Percentiles rank a stretch among this genome's conserved stretches.
phyloP scores from a whole-genome alignment of 805 yeast genomes.

The Cyberlindnera galapagoensis region DNA sequence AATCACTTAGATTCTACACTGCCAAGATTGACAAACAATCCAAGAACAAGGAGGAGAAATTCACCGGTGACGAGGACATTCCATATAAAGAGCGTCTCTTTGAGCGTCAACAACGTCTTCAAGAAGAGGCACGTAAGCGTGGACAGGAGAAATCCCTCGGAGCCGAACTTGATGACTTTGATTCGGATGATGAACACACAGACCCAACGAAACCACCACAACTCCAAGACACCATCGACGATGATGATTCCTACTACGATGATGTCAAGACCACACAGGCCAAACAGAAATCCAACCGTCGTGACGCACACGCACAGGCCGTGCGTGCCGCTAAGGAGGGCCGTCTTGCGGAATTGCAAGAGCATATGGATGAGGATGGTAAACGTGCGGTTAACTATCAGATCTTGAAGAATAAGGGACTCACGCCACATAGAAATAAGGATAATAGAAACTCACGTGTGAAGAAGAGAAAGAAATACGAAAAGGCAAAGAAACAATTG shows the following conservation, averaged over 20 bases:
- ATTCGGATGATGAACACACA: constrained; percentile 30
- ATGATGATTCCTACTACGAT: constrained; percentile 56
- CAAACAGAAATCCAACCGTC: constrained; percentile 47
- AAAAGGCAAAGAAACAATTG: constrained; percentile 88
- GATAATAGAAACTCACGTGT: constrained; percentile 94
- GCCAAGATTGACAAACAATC: constrained; percentile 89
- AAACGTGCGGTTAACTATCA: constrained; percentile 94
- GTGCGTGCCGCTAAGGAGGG: constrained; percentile 81
- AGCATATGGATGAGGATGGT: constrained; percentile 61
- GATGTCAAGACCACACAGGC: constrained; percentile 41
- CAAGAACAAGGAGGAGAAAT: constrained; percentile 50
- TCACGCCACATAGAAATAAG: constrained; percentile 88
- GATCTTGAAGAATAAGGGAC: constrained; percentile 92
- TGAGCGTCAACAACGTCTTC: constrained; percentile 81
- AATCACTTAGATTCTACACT: constrained; percentile 88
- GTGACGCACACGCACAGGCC: constrained; percentile 62
- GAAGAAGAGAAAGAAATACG: constrained; percentile 97
- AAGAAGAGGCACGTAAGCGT: constrained; percentile 83
- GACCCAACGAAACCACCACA: too few relatives aligned
- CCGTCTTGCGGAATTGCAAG: constrained; percentile 65
- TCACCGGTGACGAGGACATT: constrained; percentile 80
- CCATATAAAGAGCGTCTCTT: constrained; percentile 88
- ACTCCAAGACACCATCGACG: constrained; percentile 43
- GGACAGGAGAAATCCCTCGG: constrained; percentile 56
- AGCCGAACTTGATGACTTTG: constrained; percentile 49